Evolutionary conservation across 768 basidiomycete species (phyloP), one percentile per base, ranked within the genome.

Genomic region (Pleurotus platypus): DNA sequence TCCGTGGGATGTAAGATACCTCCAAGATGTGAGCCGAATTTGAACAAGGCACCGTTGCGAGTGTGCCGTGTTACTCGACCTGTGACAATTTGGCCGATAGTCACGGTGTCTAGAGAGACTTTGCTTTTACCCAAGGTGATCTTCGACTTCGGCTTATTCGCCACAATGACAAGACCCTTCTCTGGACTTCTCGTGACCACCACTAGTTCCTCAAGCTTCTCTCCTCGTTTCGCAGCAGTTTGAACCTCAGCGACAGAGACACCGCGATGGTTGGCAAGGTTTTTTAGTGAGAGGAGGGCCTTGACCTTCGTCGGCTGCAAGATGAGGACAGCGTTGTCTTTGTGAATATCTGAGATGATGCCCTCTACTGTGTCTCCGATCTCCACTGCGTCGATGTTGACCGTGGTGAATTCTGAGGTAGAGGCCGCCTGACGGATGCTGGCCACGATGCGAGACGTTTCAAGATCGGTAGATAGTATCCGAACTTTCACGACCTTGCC

Each of bases 101-200:
- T 66, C 38, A 95, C 72, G 2, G 80, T 78, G 54, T 92, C 89
- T 68, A 92, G 75, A 5, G 83, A 82, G 24, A 94, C 62, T 84
- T 87, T 55, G 76, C 72, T 45, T 27, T 55, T 13, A 78, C 67
- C 20, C 4, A 78, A 58, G 26, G 75, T 16, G n/a, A 16, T 72
- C 62, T 80, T 39, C 84, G 39, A 71, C 67, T 86, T 86, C 1
- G 87, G 86, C 60, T 81, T 81, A 63, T 81, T 87, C 49, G 88
- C 87, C 35, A 94, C 90, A 60, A 97, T 86, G 59, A 97, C 89
- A 60, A 98, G 80, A 7, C 86, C 84, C 64, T 91, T 92, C 63
- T 91, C 92, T 6, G 84, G 78, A 66, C 92, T 94, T 61, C 91
- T 89, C 7, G 91, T 89, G 20, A 94, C 89, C n/a, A 98, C 90